A percentile compares a stretch with the other conserved stretches of the same genome.
These are phyloP conservation scores for Circinella umbellata DNA, from an alignment of 371 early-diverging fungal species.

Conservation along the genomic window DNA sequence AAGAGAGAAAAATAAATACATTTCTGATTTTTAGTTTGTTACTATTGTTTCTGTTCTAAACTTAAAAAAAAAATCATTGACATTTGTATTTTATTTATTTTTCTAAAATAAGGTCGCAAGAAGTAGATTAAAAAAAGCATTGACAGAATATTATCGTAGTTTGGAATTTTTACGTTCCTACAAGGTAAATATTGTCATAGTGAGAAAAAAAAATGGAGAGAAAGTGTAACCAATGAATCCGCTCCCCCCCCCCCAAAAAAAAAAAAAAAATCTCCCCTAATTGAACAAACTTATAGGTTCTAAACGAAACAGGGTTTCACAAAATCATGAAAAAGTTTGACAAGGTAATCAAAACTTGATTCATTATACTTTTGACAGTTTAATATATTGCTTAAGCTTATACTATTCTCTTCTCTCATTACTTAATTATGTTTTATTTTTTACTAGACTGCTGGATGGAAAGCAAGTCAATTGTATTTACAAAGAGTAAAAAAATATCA, in stretches of 20 bases:
- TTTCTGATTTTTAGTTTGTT: neutral
- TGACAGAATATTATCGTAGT: slow-evolving; percentile 80
- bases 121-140: slow-evolving; percentile 71
- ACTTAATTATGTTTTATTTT: too few relatives aligned
- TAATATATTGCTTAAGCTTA: too few relatives aligned
- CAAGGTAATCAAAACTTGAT: slow-evolving; percentile 45
- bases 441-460: slow-evolving; percentile 50
- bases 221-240: too few relatives aligned
- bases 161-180: slow-evolving; percentile 78
- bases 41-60: too few relatives aligned
- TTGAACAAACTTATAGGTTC: slow-evolving; percentile 33
- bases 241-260: too few relatives aligned
- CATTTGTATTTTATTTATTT: neutral
- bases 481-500: slow-evolving; percentile 59
- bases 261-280: too few relatives aligned
- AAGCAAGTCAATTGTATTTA: slow-evolving; percentile 57
- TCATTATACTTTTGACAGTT: too few relatives aligned
- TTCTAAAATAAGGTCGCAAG: slow-evolving; percentile 52
- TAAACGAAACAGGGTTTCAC: slow-evolving; percentile 77
- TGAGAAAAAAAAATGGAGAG: too few relatives aligned
- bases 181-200: slow-evolving; percentile 36
- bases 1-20: neutral
- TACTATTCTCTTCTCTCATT: too few relatives aligned
- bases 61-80: neutral
- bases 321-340: slow-evolving; percentile 86